Evolutionary conservation across 176 grass and related monocot genomes (phyloP).

Genomic region (Musa beccarii): DNA sequence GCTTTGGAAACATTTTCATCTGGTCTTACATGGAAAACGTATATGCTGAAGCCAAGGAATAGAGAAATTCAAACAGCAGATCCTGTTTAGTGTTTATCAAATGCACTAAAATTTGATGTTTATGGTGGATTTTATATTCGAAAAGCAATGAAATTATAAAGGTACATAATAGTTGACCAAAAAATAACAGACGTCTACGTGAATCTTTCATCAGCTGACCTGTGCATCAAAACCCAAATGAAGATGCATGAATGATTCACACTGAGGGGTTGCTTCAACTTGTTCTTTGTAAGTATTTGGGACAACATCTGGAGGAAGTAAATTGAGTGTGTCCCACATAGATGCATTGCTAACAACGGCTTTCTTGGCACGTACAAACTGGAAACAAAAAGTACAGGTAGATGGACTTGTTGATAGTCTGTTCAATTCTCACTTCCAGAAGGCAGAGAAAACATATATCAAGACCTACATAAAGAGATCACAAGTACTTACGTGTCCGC

Average conservation of each 20-base stretch:
- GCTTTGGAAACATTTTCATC: too few species aligned
- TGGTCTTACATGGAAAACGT: too few species aligned
- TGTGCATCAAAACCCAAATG: conserved; percentile 74
- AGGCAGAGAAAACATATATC: neutral
- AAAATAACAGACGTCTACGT: neutral
- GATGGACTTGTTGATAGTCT: neutral
- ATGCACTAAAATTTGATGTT: neutral
- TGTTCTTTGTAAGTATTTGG: conserved; percentile 58
- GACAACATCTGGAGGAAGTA: conserved; percentile 55
- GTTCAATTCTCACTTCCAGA: neutral
- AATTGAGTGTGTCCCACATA: conserved; percentile 87
- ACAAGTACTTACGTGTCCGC: conserved; percentile 51
- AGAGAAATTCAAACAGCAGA: too few species aligned
- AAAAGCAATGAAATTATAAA: neutral
- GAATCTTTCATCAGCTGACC: conserved; percentile 26
- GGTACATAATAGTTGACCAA: neutral
- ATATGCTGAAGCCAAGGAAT: too few species aligned
- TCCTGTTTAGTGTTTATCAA: neutral
- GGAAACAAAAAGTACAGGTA: conserved; percentile 10
- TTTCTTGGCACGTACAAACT: conserved; percentile 87
- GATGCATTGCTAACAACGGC: conserved; percentile 88
- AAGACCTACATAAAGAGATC: neutral
- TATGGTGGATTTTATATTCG: neutral
- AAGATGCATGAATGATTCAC: conserved; percentile 96
- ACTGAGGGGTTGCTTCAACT: conserved; percentile 76